phyloP scores from a whole-genome alignment of 257 asterid species.

The Capsicum rhomboideum region DNA sequence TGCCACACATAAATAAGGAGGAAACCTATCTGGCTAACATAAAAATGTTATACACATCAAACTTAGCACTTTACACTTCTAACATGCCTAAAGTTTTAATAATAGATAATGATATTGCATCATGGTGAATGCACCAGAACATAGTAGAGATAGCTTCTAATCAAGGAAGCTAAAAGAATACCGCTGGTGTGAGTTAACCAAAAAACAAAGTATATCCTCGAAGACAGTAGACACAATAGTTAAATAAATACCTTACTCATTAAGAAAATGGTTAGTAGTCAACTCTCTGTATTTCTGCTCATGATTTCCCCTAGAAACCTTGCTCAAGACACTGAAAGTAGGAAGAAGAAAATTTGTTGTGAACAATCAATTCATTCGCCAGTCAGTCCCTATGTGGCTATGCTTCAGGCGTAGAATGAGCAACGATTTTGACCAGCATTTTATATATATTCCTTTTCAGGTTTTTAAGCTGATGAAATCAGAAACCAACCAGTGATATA shows the following conservation, averaged over 20 bases:
- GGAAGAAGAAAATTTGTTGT: not conserved
- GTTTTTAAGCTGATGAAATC: not conserved
- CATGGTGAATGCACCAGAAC: not conserved
- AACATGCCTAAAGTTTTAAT: not conserved
- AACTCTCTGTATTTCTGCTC: not conserved
- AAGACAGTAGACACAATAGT: not conserved
- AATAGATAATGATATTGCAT: not conserved
- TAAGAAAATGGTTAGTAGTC: not conserved
- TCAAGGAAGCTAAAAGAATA: not conserved
- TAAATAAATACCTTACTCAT: not conserved
- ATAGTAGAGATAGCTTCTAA: not conserved
- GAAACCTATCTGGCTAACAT: not conserved
- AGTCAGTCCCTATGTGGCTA: not conserved
- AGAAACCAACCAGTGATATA: not conserved
- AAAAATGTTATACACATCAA: not conserved
- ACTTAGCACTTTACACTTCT: not conserved
- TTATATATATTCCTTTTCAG: not conserved
- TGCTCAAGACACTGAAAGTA: not conserved
- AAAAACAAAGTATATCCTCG: not conserved
- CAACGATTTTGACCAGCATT: not conserved
- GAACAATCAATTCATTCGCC: not conserved
- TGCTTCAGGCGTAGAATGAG: not conserved
- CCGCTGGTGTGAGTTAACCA: not conserved
- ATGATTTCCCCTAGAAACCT: not conserved
- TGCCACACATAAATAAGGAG: not conserved